These are phyloP conservation scores for Tylopilus plumbeoviolaceoides DNA, from an alignment of 768 basidiomycete species.

Conservation along the genomic window DNA sequence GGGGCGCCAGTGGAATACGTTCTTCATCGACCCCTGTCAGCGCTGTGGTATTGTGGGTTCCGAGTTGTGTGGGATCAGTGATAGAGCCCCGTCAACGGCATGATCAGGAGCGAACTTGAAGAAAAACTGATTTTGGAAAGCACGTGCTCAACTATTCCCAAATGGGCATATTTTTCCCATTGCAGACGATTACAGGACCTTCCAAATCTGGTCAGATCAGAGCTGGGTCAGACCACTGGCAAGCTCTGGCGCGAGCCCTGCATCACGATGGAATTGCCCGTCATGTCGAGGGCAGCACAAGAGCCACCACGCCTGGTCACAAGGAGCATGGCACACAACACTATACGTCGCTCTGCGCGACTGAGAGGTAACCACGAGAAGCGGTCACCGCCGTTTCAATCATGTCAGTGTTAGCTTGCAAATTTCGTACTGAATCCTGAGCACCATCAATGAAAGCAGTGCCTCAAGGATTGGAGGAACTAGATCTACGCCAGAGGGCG, in stretches of 20 bases:
- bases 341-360: conserved; percentile 23
- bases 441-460: conserved; percentile 7
- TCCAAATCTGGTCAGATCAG: conserved; percentile 26
- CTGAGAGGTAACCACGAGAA: conserved; percentile 5
- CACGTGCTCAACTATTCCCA: neutral
- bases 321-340: conserved; percentile 21
- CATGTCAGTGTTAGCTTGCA: conserved; percentile 13
- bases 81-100: neutral
- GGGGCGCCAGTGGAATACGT: neutral
- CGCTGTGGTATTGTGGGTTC: neutral
- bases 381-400: neutral
- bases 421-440: neutral
- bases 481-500: neutral
- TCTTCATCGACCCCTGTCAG: neutral
- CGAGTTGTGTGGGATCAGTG: neutral
- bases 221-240: neutral
- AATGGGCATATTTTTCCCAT: conserved; percentile 13
- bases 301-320: conserved; percentile 15
- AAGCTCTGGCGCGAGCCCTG: neutral
- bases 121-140: neutral
- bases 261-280: neutral
- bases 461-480: neutral
- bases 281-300: conserved; percentile 20
- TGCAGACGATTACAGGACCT: conserved; percentile 26
- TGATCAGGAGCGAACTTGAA: neutral